Conservation (phyloP, 1,139 yeast species). For the Taphrina confusa region DNA sequence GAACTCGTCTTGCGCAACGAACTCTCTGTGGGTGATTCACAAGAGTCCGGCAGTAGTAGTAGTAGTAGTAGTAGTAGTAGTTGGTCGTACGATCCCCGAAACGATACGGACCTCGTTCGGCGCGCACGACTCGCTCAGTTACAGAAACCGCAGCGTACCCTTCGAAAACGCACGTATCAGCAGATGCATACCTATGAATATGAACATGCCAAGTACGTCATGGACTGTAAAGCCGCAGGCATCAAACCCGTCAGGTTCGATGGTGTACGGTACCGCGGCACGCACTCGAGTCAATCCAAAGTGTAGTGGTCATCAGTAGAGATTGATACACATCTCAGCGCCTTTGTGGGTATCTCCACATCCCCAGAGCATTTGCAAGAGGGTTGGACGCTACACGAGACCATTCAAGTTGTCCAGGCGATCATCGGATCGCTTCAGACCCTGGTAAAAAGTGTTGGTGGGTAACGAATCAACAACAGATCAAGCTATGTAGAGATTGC, state of each 20-base stretch:
- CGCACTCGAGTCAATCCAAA: constrained; percentile 8
- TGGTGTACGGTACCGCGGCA: constrained; percentile 1
- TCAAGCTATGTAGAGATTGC: too few species aligned
- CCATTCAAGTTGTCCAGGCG: too few species aligned
- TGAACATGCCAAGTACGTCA: constrained; percentile 17
- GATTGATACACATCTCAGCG: too few species aligned
- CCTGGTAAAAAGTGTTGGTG: too few species aligned
- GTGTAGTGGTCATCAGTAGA: neutral
- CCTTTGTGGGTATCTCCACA: too few species aligned
- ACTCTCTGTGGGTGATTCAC: neutral
- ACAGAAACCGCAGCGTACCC: constrained; percentile 10
- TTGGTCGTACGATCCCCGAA: constrained; percentile 21
- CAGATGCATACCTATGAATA: constrained; percentile 14
- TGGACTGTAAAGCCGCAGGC: constrained; percentile 11
- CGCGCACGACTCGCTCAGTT: constrained; percentile 1
- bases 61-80: neutral
- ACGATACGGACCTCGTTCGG: constrained; percentile 2
- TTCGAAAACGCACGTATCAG: constrained; percentile 1
- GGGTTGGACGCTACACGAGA: too few species aligned
- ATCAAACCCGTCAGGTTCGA: constrained; percentile 16
- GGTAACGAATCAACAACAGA: too few species aligned
- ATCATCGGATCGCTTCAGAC: too few species aligned
- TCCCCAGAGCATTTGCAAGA: too few species aligned
- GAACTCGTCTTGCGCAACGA: constrained; percentile 17
- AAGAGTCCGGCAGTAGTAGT: too few species aligned